These are phyloP conservation scores for Spongispora temasekensis DNA, from an alignment of 1,284 basidiomycete genomes.

Conservation along the genomic window DNA sequence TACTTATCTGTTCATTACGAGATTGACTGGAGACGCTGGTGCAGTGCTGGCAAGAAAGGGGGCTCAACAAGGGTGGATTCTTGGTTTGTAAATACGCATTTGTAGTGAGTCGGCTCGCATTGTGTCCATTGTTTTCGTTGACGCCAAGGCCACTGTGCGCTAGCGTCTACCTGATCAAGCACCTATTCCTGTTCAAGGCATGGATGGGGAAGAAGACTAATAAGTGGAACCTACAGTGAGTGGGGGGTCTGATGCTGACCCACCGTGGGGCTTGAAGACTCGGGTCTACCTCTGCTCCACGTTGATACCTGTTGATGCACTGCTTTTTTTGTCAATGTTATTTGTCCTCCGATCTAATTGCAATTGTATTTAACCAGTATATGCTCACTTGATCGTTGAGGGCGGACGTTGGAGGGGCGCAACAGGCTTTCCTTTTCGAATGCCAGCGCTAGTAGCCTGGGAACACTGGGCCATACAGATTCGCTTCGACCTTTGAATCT, in stretches of 20 bases:
- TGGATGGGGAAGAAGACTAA: slow-evolving; percentile 16
- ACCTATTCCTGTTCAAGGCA: slow-evolving; percentile 45
- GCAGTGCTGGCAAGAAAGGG: slow-evolving; percentile 71
- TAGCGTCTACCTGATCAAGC: slow-evolving; percentile 66
- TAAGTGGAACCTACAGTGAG: slow-evolving; percentile 12
- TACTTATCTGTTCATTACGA: too few relatives aligned
- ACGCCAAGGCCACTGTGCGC: background rate
- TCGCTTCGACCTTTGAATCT: too few relatives aligned
- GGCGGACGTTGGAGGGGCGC: too few relatives aligned
- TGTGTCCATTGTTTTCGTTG: background rate
- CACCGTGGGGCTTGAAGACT: background rate
- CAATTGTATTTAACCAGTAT: too few relatives aligned
- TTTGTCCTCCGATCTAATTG: too few relatives aligned
- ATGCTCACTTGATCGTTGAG: too few relatives aligned
- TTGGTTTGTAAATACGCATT: slow-evolving; percentile 80
- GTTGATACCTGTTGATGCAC: too few relatives aligned
- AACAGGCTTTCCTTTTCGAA: too few relatives aligned
- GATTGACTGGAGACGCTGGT: background rate
- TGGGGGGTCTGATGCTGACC: slow-evolving; percentile 15
- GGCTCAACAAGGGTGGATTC: slow-evolving; percentile 62
- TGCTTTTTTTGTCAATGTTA: too few relatives aligned
- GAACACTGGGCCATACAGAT: too few relatives aligned
- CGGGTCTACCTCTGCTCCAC: background rate
- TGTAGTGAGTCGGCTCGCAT: slow-evolving; percentile 48
- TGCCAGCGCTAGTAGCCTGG: too few relatives aligned